Conservation (phyloP, 805 yeast genomes). For the Sugiyamaella floridensis region DNA sequence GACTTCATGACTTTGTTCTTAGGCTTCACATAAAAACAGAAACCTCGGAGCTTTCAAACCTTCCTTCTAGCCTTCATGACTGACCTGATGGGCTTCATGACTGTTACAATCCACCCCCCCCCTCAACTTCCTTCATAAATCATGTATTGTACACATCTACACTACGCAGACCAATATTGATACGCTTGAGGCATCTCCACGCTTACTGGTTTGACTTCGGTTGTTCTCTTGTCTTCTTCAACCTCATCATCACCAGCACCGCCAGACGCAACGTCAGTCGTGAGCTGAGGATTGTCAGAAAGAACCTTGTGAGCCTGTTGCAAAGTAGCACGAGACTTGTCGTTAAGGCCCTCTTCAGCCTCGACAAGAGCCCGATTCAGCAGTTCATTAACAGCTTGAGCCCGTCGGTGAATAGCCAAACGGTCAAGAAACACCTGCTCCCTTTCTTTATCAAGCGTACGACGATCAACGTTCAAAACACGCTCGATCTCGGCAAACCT, state of each 20-base stretch:
- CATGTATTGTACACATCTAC: neutral
- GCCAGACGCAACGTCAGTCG: slow-evolving; percentile 1
- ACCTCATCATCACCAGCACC: slow-evolving; percentile 17
- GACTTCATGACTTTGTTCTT: too few relatives aligned
- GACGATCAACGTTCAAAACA: slow-evolving; percentile 36
- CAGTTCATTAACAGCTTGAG: slow-evolving; percentile 46
- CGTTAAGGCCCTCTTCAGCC: slow-evolving; percentile 14
- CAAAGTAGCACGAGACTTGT: slow-evolving; percentile 19
- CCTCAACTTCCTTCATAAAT: neutral
- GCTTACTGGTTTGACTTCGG: slow-evolving; percentile 47
- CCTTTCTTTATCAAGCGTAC: slow-evolving; percentile 36
- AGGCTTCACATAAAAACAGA: too few relatives aligned
- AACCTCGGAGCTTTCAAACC: too few relatives aligned
- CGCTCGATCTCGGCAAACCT: slow-evolving; percentile 64
- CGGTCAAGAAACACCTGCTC: slow-evolving; percentile 59
- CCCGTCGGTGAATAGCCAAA: slow-evolving; percentile 54
- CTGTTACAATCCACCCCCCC: too few relatives aligned
- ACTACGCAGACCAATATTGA: slow-evolving; percentile 58
- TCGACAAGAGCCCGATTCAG: slow-evolving; percentile 41
- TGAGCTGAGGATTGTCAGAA: slow-evolving; percentile 10
- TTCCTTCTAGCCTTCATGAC: too few relatives aligned
- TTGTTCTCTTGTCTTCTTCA: slow-evolving; percentile 21
- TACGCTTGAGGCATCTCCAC: slow-evolving; percentile 55
- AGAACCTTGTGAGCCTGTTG: slow-evolving; percentile 16
- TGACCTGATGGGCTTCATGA: too few relatives aligned